Evolutionary conservation across 352 stramenopile species (phyloP).

Genomic region (Globisporangium alternatum): DNA sequence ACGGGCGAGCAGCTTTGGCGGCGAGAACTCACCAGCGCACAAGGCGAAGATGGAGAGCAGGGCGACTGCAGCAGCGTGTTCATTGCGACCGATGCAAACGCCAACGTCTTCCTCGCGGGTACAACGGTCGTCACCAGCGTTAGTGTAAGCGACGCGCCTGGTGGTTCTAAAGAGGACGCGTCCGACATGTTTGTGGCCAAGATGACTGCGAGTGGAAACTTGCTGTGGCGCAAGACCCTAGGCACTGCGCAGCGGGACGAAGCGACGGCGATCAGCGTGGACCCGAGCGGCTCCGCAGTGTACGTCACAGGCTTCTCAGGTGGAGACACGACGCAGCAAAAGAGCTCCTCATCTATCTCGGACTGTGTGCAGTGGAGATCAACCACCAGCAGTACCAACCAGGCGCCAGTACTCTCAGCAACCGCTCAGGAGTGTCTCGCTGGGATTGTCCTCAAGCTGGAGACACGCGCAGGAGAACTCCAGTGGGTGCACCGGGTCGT

Average conservation of each 20-base stretch:
- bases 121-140: background rate
- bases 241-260: slow-evolving; percentile 1
- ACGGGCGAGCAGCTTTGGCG: slow-evolving; percentile 15
- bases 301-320: slow-evolving; percentile 13
- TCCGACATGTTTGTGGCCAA: slow-evolving; percentile 10
- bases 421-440: slow-evolving; percentile 5
- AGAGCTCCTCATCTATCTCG: background rate
- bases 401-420: background rate
- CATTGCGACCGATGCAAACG: background rate
- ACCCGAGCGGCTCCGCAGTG: background rate
- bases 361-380: slow-evolving; percentile 3
- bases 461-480: slow-evolving; percentile 2
- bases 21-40: background rate
- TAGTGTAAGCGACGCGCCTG: background rate
- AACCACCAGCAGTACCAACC: background rate
- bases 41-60: background rate
- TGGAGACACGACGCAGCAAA: slow-evolving; percentile 1
- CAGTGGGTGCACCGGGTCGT: slow-evolving; percentile 15
- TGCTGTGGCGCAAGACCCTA: background rate
- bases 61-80: slow-evolving; percentile 2
- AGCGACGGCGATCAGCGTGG: slow-evolving; percentile 1
- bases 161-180: background rate
- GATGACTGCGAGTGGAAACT: background rate
- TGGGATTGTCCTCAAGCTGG: slow-evolving; percentile 21
- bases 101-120: slow-evolving; percentile 12